Evolutionary conservation across 345 rosid genomes (phyloP).

Genomic region (Sonneratia alba): DNA sequence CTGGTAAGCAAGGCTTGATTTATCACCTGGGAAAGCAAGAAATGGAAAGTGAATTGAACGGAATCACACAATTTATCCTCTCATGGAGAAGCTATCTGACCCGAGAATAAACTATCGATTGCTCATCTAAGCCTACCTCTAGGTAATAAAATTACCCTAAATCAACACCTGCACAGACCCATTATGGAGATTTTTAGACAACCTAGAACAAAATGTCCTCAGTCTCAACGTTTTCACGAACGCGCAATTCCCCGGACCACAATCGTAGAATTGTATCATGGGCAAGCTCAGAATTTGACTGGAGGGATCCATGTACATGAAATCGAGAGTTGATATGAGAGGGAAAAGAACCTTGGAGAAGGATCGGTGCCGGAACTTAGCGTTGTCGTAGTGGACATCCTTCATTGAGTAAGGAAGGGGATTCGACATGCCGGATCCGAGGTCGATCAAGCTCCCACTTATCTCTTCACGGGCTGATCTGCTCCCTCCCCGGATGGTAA

Average conservation of each 20-base stretch:
- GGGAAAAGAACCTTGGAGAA: conserved; percentile 37
- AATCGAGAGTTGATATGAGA: conserved; percentile 5
- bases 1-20: conserved; percentile 49
- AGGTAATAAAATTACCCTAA: neutral
- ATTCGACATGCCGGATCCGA: conserved; percentile 47
- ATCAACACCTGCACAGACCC: neutral
- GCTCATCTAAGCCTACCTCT: neutral
- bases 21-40: conserved; percentile 45
- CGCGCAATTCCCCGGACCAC: neutral
- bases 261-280: neutral
- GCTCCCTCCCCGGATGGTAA: neutral
- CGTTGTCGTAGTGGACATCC: conserved; percentile 88
- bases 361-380: conserved; percentile 88
- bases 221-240: neutral
- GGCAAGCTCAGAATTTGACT: neutral
- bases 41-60: neutral
- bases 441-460: neutral
- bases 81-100: neutral
- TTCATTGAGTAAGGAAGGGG: conserved; percentile 67
- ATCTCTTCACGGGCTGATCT: neutral
- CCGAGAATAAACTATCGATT: neutral
- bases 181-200: neutral
- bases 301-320: neutral
- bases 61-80: too few species aligned
- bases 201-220: neutral